A percentile compares a stretch with the other conserved stretches of the same genome.
Conservation (phyloP, 1,284 basidiomycete species). For the Sphaerobolus stellatus region DNA sequence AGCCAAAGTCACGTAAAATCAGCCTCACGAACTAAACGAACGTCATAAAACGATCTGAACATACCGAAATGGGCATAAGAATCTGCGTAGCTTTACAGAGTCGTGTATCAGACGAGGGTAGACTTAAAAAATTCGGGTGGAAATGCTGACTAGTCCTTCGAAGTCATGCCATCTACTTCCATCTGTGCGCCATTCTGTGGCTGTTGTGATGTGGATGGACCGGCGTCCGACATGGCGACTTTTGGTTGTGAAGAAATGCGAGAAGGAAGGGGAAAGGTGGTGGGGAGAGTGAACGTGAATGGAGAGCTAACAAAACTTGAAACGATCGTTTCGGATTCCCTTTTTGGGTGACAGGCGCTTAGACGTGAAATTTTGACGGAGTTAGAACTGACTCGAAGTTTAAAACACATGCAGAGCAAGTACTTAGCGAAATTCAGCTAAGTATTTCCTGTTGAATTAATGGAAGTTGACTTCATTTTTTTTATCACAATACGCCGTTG, state of each 20-base stretch:
- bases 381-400: no score
- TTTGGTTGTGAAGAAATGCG: neutral
- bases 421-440: no score
- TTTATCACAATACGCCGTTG: no score
- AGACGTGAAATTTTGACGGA: neutral
- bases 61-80: constrained; percentile 94
- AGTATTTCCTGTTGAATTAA: no score
- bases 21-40: neutral
- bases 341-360: neutral
- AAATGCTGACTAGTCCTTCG: constrained; percentile 74
- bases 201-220: constrained; percentile 5
- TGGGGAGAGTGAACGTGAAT: no score
- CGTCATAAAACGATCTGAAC: constrained; percentile 24
- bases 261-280: neutral
- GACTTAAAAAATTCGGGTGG: constrained; percentile 29
- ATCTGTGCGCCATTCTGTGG: constrained; percentile 7
- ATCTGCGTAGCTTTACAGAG: constrained; percentile 68
- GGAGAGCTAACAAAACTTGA: no score
- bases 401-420: no score
- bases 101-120: constrained; percentile 16
- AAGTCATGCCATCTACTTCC: constrained; percentile 57
- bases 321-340: no score
- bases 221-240: constrained; percentile 4
- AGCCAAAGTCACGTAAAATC: constrained; percentile 6
- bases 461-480: no score